phyloP scores from a whole-genome alignment of 208 protist species.

The Trypanosomatidae sp. region DNA sequence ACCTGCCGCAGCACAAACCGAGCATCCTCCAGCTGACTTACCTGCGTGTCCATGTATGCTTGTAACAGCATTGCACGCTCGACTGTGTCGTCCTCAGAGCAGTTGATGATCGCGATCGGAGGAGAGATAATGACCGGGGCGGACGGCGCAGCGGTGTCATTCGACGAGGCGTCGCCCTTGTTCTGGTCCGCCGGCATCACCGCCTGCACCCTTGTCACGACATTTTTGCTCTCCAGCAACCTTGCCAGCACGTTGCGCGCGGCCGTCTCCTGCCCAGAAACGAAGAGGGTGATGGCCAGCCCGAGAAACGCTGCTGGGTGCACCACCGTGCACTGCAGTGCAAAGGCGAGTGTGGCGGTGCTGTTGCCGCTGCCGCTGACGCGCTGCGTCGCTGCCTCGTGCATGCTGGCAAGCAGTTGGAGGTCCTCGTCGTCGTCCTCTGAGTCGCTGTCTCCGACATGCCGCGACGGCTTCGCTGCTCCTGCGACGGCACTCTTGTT shows the following conservation, averaged over 20 bases:
- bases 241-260: conserved; percentile 45
- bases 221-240: conserved; percentile 23
- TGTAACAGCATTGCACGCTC: conserved; percentile 89
- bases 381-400: conserved; percentile 16
- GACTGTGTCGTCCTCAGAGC: conserved; percentile 36
- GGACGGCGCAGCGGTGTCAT: neutral
- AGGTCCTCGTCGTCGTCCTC: conserved; percentile 52
- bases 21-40: conserved; percentile 81
- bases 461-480: neutral
- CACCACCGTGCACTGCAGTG: conserved; percentile 36
- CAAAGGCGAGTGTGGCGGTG: conserved; percentile 36
- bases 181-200: conserved; percentile 5
- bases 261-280: conserved; percentile 81
- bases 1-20: conserved; percentile 55
- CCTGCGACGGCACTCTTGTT: neutral
- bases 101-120: conserved; percentile 18
- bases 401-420: conserved; percentile 41
- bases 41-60: conserved; percentile 84
- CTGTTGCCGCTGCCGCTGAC: conserved; percentile 19
- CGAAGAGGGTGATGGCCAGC: conserved; percentile 75
- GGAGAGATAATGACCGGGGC: conserved; percentile 1
- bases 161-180: neutral
- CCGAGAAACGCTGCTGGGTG: conserved; percentile 70
- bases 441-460: conserved; percentile 14
- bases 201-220: conserved; percentile 12